phyloP scores from a whole-genome alignment of 306 rosid species.

The Begonia masoniana region DNA sequence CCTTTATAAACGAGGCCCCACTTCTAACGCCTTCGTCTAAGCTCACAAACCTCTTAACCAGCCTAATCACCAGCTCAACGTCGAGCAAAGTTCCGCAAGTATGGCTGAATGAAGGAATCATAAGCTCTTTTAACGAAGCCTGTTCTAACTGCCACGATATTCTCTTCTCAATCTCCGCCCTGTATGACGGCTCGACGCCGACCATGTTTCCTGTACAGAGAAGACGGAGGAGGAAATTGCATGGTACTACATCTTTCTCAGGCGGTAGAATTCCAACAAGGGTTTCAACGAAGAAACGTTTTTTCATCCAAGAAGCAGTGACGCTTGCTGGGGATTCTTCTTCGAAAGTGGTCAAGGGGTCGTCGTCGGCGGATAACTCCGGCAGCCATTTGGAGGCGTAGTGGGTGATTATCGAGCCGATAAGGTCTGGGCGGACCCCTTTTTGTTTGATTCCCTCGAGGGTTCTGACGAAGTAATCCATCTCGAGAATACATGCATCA shows the following conservation, averaged over 20 bases:
- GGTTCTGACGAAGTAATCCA: constrained; percentile 23
- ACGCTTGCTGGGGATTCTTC: no score
- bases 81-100: constrained; percentile 70
- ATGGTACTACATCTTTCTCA: constrained; percentile 26
- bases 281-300: no score
- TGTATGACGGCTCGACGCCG: constrained; percentile 43
- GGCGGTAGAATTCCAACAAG: no score
- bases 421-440: no score
- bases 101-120: constrained; percentile 88
- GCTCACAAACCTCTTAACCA: constrained; percentile 57
- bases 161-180: constrained; percentile 56
- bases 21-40: constrained; percentile 42
- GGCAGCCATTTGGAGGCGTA: no score
- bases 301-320: no score
- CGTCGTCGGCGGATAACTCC: no score
- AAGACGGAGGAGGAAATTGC: constrained; percentile 72
- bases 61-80: constrained; percentile 46
- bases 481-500: constrained; percentile 72
- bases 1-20: constrained; percentile 55
- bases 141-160: constrained; percentile 72
- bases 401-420: no score
- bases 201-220: constrained; percentile 84
- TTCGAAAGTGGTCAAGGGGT: no score
- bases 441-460: no score
- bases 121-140: constrained; percentile 59